These are phyloP conservation scores for Lactuca saligna DNA, from an alignment of 129 eudicot genomes.

Conservation along the genomic window DNA sequence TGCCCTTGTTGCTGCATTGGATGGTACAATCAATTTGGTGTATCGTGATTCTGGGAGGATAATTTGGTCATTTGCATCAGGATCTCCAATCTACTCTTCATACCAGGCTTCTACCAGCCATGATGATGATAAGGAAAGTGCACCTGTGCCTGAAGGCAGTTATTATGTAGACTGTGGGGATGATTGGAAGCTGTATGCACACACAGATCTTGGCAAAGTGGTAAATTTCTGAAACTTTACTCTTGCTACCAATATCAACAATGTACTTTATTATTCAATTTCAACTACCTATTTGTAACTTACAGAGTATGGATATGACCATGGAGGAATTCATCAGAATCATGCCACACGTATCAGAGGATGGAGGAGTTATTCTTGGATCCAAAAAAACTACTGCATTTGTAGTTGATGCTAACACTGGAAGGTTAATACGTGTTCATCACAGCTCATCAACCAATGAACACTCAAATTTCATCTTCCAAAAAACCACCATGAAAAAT, in stretches of 20 bases:
- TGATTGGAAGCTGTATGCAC: constrained; percentile 76
- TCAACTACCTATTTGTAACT: constrained; percentile 16
- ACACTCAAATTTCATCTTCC: not conserved
- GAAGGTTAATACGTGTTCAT: constrained; percentile 57
- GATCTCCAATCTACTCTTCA: constrained; percentile 75
- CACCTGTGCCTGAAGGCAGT: constrained; percentile 37
- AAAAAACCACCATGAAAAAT: constrained; percentile 31
- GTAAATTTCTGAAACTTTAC: constrained; percentile 35
- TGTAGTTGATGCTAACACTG: constrained; percentile 73
- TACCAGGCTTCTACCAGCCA: constrained; percentile 58
- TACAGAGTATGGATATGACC: constrained; percentile 57
- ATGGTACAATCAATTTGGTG: constrained; percentile 68
- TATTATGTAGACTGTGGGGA: constrained; percentile 75
- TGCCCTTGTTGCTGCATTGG: constrained; percentile 68
- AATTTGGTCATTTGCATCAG: constrained; percentile 85
- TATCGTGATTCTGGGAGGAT: constrained; percentile 54
- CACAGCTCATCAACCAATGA: constrained; percentile 31
- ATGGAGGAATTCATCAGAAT: constrained; percentile 63
- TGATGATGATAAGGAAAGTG: constrained; percentile 46
- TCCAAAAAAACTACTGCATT: constrained; percentile 72
- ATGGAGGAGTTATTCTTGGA: constrained; percentile 79
- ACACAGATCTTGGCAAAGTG: constrained; percentile 49
- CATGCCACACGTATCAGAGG: constrained; percentile 84
- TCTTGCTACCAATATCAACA: too few species aligned
- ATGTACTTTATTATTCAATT: not conserved